phyloP scores from a whole-genome alignment of 2,329 filamentous ascomycete species.

The Exophiala phaeomuriformis region DNA sequence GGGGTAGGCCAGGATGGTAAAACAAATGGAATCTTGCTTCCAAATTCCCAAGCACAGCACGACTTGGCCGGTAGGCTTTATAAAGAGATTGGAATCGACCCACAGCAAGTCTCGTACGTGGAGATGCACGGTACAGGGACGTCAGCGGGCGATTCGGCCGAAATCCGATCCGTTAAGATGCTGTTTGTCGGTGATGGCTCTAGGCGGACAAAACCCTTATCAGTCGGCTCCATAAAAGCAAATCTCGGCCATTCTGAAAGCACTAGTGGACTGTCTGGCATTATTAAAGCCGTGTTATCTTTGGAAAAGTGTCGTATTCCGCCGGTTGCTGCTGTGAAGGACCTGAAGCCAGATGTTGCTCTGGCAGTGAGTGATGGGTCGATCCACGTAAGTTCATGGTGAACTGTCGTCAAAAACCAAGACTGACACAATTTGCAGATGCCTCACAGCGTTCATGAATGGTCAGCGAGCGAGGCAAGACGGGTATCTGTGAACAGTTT shows the following conservation, averaged over 20 bases:
- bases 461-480: conserved; percentile 14
- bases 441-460: background rate
- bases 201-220: conserved; percentile 19
- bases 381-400: conserved; percentile 4
- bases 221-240: conserved; percentile 29
- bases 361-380: conserved; percentile 21
- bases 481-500: conserved; percentile 33
- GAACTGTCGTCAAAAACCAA: background rate
- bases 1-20: conserved; percentile 25
- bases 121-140: conserved; percentile 26
- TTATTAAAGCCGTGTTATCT: conserved; percentile 29
- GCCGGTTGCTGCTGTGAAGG: conserved; percentile 29
- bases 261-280: conserved; percentile 26
- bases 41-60: conserved; percentile 16
- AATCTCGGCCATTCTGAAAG: conserved; percentile 33
- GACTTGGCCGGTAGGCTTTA: conserved; percentile 17
- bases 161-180: conserved; percentile 25
- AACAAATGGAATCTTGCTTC: conserved; percentile 23
- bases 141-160: conserved; percentile 23
- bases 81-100: conserved; percentile 7
- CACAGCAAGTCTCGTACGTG: conserved; percentile 17
- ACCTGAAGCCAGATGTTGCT: conserved; percentile 29
- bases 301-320: conserved; percentile 28
- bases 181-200: conserved; percentile 28
- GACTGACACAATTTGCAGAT: conserved; percentile 1